Evolutionary conservation across 495 filamentous ascomycete genomes (phyloP), one percentile per base, ranked within the genome.

Genomic region (Lophium mytilinum): DNA sequence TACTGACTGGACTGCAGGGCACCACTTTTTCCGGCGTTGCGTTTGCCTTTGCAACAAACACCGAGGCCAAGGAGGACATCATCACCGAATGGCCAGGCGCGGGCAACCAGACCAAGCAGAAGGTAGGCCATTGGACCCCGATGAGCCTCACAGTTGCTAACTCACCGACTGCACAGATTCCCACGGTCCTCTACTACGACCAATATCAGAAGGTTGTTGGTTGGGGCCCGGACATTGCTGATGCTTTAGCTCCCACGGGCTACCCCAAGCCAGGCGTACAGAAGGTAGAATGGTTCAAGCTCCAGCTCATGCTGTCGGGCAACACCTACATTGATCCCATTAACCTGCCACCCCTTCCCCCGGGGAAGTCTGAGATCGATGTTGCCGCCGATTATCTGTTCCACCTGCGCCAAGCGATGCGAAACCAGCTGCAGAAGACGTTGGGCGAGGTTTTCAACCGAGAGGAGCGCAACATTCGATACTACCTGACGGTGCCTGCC

Each of bases 271-370:
- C 82, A 9, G 84, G 84, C 56, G 84, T 88, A 56, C 84, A 88
- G 65, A 88, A 87, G 72, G 84, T 88, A 8, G 84, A 88, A 63
- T 88, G 84, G 84, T 87, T 88, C 76, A 88, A 88, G 73, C 77
- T 87, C 19, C 84, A 88, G 73, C 76, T 88, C 43, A 88, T 88
- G 84, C 72, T 88, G 52, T 86, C 83, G 18, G 84, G 84, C 55
- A 88, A 88, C 74, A 88, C 84, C 5, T 88, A 88, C 67, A 88
- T 88, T 63, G 84, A 88, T 62, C 84, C 84, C 50, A 88, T 88
- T 71, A 88, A 88, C 76, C 76, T 88, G 53, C 84, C 84, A 12
- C 84, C 84, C 36, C 80, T 88, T 48, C 84, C 84, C 15, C 84
- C 84, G 15, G 84, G 84, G 72, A 88, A 87, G 74, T 86, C 83